A percentile compares a stretch with the other conserved stretches of the same genome.
Conservation (phyloP, 2,329 filamentous ascomycete species). For the Beauveria rudraprayagi region DNA sequence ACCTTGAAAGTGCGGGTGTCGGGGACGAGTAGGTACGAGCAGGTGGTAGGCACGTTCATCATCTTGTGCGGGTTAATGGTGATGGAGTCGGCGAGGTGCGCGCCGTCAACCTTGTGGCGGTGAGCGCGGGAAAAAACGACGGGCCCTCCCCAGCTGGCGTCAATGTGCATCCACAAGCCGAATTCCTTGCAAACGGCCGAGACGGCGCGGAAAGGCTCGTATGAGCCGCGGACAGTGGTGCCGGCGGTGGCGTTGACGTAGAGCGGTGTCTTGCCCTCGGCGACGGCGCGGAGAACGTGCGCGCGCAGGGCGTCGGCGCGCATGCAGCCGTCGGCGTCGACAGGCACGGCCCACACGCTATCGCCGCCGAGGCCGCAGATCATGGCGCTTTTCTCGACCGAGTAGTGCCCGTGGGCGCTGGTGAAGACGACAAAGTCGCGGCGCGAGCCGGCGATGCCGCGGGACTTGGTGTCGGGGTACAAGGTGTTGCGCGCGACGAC, state of each 20-base stretch:
- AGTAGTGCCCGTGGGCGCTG: constrained; percentile 85
- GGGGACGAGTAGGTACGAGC: constrained; percentile 74
- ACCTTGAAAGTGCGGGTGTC: constrained; percentile 71
- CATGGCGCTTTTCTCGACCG: constrained; percentile 88
- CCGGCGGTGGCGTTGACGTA: constrained; percentile 95
- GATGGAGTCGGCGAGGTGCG: constrained; percentile 68
- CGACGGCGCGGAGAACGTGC: constrained; percentile 52
- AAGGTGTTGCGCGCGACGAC: constrained; percentile 82
- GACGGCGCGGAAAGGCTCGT: constrained; percentile 69
- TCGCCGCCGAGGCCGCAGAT: constrained; percentile 74
- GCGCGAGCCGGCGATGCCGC: constrained; percentile 65
- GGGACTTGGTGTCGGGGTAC: constrained; percentile 65
- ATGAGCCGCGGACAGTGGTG: constrained; percentile 86
- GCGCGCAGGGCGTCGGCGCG: constrained; percentile 54
- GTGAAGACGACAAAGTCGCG: constrained; percentile 81
- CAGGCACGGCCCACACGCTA: constrained; percentile 64
- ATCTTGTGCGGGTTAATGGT: constrained; percentile 97
- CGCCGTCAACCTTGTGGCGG: constrained; percentile 56
- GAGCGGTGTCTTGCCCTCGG: constrained; percentile 69
- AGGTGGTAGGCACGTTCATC: constrained; percentile 85
- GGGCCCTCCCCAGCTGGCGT: constrained; percentile 83
- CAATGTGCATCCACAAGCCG: constrained; percentile 85
- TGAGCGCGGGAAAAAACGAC: constrained; percentile 68
- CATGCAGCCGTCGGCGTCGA: constrained; percentile 69
- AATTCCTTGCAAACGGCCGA: constrained; percentile 61